These are phyloP conservation scores for Penicillium sp. DNA, from an alignment of 2,329 filamentous ascomycete genomes.

Conservation along the genomic window DNA sequence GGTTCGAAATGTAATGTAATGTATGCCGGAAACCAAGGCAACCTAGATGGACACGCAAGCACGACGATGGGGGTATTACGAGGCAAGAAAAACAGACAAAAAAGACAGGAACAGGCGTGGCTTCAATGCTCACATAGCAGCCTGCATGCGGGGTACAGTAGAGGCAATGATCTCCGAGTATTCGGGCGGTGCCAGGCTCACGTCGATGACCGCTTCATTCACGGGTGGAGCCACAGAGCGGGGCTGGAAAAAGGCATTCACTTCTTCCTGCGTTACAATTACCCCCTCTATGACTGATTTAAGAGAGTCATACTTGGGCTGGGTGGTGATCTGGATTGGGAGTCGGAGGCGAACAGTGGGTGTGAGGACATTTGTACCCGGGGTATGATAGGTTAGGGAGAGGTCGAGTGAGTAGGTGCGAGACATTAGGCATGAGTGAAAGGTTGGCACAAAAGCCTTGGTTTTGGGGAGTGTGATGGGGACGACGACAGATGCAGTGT, in stretches of 20 bases:
- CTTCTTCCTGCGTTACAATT: constrained; percentile 23
- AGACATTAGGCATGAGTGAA: constrained; percentile 64
- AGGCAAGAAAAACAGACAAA: neutral
- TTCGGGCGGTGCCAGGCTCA: constrained; percentile 14
- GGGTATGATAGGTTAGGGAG: constrained; percentile 51
- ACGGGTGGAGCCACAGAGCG: constrained; percentile 21
- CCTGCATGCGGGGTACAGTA: neutral
- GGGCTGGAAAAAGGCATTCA: constrained; percentile 29
- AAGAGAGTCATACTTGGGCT: constrained; percentile 8
- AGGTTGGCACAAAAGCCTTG: constrained; percentile 62
- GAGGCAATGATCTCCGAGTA: constrained; percentile 13
- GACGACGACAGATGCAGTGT: constrained; percentile 58
- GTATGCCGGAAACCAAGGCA: neutral
- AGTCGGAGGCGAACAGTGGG: constrained; percentile 40
- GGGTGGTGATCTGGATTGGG: constrained; percentile 41
- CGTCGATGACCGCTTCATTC: constrained; percentile 7
- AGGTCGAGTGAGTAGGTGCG: constrained; percentile 59
- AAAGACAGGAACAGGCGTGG: neutral
- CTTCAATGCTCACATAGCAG: neutral
- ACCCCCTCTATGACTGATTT: constrained; percentile 11
- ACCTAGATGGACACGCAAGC: neutral
- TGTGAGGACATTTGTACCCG: constrained; percentile 39
- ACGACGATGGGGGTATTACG: neutral
- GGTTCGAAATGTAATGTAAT: neutral
- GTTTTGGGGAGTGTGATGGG: constrained; percentile 57